Conservation (phyloP, 306 rosid genomes). For the Arachis hypogaea region DNA sequence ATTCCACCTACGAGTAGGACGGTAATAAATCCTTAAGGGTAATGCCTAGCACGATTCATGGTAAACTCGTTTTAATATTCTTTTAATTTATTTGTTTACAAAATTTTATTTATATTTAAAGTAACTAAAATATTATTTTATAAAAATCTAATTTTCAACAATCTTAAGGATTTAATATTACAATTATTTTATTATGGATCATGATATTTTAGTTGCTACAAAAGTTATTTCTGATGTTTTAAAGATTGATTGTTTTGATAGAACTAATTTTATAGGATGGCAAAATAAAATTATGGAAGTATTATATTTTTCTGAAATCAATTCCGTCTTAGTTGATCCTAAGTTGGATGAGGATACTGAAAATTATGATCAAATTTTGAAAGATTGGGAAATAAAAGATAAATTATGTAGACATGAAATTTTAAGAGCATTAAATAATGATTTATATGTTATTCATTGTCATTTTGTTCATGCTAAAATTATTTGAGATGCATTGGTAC, state of each 20-base stretch:
- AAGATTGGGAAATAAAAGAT: neutral
- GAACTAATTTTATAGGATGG: neutral
- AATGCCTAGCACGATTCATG: no score
- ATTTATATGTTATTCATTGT: neutral
- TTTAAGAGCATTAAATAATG: neutral
- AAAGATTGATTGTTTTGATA: neutral
- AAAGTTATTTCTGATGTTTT: no score
- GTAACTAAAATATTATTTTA: no score
- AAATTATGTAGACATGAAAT: neutral
- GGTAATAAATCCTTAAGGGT: no score
- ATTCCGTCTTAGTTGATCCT: neutral
- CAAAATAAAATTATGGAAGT: neutral
- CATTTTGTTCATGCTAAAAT: neutral
- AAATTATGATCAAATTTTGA: neutral
- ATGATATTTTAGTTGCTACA: no score
- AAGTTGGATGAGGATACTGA: neutral
- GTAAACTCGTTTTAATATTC: no score
- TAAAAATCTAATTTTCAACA: neutral
- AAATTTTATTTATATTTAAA: no score
- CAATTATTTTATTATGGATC: no score
- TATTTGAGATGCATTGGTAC: neutral
- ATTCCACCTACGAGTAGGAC: no score
- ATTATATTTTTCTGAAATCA: neutral
- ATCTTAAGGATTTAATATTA: neutral
- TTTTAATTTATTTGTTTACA: no score